Percentiles rank a stretch among this genome's conserved stretches.
Evolutionary conservation across 1,139 yeast genomes (phyloP).

Genomic region (Wickerhamomyces sp.): DNA sequence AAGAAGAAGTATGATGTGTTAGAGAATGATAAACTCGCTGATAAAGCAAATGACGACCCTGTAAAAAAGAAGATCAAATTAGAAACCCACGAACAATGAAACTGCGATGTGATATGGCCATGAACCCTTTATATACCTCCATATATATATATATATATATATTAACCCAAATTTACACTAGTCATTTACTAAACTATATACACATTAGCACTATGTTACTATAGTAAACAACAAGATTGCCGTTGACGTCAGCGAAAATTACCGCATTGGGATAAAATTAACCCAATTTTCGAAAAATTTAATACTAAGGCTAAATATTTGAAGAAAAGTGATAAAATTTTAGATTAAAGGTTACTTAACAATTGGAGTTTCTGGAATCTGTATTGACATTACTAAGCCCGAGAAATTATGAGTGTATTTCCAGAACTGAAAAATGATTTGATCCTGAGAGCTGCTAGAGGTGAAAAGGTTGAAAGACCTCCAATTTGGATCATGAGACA

Average conservation of each 20-base stretch:
- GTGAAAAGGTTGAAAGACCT: constrained; percentile 89
- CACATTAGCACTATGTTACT: no score
- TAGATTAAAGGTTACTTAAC: no score
- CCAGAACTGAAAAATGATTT: constrained; percentile 83
- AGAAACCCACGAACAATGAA: constrained; percentile 7
- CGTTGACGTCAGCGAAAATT: not conserved
- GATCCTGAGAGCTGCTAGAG: constrained; percentile 82
- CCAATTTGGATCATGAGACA: constrained; percentile 94
- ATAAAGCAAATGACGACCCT: constrained; percentile 2
- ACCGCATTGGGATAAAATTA: not conserved
- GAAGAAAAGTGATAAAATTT: no score
- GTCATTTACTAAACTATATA: no score
- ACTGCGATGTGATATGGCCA: no score
- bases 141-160: no score
- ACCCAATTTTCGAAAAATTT: not conserved
- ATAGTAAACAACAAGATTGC: not conserved
- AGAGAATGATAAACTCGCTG: constrained; percentile 2
- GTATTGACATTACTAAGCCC: not conserved
- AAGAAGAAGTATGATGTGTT: constrained; percentile 11
- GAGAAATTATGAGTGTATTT: constrained; percentile 34
- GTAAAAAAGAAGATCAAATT: constrained; percentile 16
- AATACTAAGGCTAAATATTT: no score
- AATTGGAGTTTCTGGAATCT: no score
- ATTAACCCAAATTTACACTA: no score
- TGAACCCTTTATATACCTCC: not conserved